Percentiles rank a stretch among this genome's conserved stretches.
Evolutionary conservation across 106 monocot species (phyloP).

Genomic region (Phalaenopsis aphrodite): DNA sequence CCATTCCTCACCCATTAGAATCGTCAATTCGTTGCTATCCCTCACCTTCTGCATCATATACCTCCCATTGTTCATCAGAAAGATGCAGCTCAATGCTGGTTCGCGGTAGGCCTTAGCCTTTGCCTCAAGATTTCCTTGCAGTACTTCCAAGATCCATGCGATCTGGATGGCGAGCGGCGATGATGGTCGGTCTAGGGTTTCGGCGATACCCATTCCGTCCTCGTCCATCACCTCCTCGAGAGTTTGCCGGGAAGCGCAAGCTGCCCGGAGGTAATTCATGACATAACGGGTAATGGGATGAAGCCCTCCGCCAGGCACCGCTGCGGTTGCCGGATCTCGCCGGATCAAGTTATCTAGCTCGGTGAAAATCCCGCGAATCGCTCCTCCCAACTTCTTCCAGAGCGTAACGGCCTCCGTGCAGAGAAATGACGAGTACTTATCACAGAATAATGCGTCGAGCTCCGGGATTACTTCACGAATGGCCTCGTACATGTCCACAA

Average conservation of each 20-base stretch:
- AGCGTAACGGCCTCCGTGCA: slow-evolving; percentile 31
- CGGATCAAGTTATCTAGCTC: slow-evolving; percentile 71
- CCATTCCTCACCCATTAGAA: slow-evolving; percentile 79
- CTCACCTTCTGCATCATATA: slow-evolving; percentile 73
- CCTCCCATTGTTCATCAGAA: slow-evolving; percentile 79
- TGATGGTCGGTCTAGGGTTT: slow-evolving; percentile 33
- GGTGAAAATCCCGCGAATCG: slow-evolving; percentile 69
- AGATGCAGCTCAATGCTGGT: slow-evolving; percentile 40
- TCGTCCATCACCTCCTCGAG: slow-evolving; percentile 76
- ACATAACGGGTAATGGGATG: slow-evolving; percentile 93
- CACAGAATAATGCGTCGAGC: slow-evolving; percentile 38
- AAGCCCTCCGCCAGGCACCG: slow-evolving; percentile 58
- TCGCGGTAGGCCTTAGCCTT: slow-evolving; percentile 60
- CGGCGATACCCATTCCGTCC: slow-evolving; percentile 20
- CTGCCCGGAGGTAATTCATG: slow-evolving; percentile 90
- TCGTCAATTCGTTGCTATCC: slow-evolving; percentile 50
- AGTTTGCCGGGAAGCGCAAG: slow-evolving; percentile 57
- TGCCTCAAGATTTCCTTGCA: slow-evolving; percentile 53
- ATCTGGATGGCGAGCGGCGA: slow-evolving; percentile 56
- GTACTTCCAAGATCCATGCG: slow-evolving; percentile 74
- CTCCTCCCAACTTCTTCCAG: slow-evolving; percentile 34
- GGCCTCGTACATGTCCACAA: slow-evolving; percentile 67
- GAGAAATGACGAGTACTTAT: slow-evolving; percentile 38
- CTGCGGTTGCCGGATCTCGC: slow-evolving; percentile 45
- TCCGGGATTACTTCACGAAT: slow-evolving; percentile 58